Conservation (phyloP, 1,284 basidiomycete genomes). For the Chalciporus sp. region DNA sequence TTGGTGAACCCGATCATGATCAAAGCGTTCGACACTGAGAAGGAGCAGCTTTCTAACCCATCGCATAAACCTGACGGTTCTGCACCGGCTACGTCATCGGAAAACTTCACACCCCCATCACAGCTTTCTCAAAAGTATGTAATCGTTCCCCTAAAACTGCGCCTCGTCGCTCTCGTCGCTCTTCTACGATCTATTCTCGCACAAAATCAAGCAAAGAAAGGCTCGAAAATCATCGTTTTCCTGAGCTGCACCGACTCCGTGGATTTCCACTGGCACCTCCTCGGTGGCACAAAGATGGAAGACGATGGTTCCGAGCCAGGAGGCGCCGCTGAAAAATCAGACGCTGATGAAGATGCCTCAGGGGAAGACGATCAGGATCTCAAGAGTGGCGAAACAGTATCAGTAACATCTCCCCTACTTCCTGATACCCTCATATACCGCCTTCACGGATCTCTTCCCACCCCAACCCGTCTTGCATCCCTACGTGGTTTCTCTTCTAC, state of each 20-base stretch:
- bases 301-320: slow-evolving; percentile 36
- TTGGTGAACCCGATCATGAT: slow-evolving; percentile 75
- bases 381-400: slow-evolving; percentile 45
- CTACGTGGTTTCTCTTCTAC: slow-evolving; percentile 77
- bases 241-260: slow-evolving; percentile 97
- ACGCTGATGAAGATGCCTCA: slow-evolving; percentile 32
- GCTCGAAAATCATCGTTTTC: slow-evolving; percentile 88
- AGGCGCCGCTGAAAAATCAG: slow-evolving; percentile 32
- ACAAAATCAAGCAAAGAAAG: slow-evolving; percentile 51
- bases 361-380: slow-evolving; percentile 19
- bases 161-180: slow-evolving; percentile 89
- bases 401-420: slow-evolving; percentile 73
- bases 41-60: slow-evolving; percentile 24
- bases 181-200: slow-evolving; percentile 78
- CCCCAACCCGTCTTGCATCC: slow-evolving; percentile 80
- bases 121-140: slow-evolving; percentile 95
- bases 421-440: slow-evolving; percentile 85
- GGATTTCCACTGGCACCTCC: slow-evolving; percentile 94
- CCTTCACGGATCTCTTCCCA: slow-evolving; percentile 92
- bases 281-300: slow-evolving; percentile 80
- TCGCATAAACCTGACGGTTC: slow-evolving; percentile 14
- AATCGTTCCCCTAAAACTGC: slow-evolving; percentile 90
- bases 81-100: slow-evolving; percentile 29
- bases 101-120: slow-evolving; percentile 90
- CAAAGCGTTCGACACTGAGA: slow-evolving; percentile 60